Base-by-base conservation (phyloP, 208 protist species). In the Crithidia bombi region DNA sequence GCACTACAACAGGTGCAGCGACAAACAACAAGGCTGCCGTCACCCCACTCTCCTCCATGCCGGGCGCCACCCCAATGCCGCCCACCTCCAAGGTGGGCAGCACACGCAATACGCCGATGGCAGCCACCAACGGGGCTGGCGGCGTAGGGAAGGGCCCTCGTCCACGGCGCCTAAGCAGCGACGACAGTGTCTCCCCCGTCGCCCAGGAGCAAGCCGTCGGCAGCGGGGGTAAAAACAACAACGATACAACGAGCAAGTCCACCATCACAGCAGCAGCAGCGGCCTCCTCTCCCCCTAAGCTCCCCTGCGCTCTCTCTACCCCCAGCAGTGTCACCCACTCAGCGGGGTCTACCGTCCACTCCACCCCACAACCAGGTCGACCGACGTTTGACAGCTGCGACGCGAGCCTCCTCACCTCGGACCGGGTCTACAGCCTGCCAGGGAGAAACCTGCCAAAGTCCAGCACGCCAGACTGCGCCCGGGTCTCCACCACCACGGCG, bases 81-180 rank as follows among this genome's bases (percentile, higher is more conserved):
- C 28, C 59, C 23, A 21, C 23, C 44, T 65, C 59, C 32, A 54
- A 43, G n/a, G 44, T 44, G 10, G 26, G 23, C 15, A 64, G 57
- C 26, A 35, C 28, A 1, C 10, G 28, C 15, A 38, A 3, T 28
- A 51, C 41, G 17, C 41, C 57, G 1, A 30, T 51, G 23, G 41
- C 57, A 5, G 25, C 57, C 17, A 25, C 21, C 28, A 2, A 11
- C 38, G 17, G 19, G n/a, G n/a, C n/a, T n/a, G n/a, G n/a, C 19
- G 10, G 14, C 19, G 28, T 38, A 14, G 55, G n/a, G 10, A 23
- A 62, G n/a, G 33, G 23, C 39, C 5, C 6, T 25, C 1, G 4
- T 25, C 57, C 28, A 11, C 43, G 30, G n/a, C 46, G n/a, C 19
- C 28, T 17, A 7, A 36, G 41, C 57, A 64, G 23, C 36, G 41